Evolutionary conservation across 495 filamentous ascomycete genomes (phyloP).

Genomic region (Talaromyces stipitatus): DNA sequence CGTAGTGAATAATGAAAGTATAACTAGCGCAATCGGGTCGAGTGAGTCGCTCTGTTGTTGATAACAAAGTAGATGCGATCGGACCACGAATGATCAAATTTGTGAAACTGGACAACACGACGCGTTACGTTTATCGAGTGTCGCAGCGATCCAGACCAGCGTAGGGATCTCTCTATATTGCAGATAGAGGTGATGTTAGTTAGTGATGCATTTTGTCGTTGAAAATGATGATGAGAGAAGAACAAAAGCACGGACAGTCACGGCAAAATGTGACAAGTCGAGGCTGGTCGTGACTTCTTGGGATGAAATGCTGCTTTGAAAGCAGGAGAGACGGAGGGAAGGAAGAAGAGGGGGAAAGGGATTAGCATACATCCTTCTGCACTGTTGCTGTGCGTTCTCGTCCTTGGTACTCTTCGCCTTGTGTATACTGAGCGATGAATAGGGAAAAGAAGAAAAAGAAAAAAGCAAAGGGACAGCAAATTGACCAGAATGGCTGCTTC

Average conservation of each 20-base stretch:
- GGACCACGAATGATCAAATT: neutral
- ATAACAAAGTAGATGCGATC: neutral
- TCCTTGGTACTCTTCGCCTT: too few species aligned
- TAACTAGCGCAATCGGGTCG: neutral
- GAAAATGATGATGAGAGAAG: neutral
- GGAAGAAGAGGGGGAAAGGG: constrained; percentile 4
- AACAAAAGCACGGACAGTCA: neutral
- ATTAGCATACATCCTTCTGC: neutral
- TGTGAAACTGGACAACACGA: neutral
- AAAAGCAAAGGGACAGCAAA: too few species aligned
- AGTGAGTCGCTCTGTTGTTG: neutral
- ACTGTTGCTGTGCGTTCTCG: neutral
- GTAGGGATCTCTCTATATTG: neutral
- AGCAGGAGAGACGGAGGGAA: constrained; percentile 12
- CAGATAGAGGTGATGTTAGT: neutral
- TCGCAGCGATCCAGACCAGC: neutral
- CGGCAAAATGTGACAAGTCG: neutral
- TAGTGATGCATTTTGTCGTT: neutral
- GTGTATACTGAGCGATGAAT: too few species aligned
- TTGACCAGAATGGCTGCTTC: too few species aligned
- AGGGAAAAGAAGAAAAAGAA: too few species aligned
- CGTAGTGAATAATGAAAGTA: neutral
- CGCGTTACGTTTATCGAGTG: neutral
- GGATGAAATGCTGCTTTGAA: constrained; percentile 13
- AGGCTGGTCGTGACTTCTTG: neutral